Conservation (phyloP, 1,284 basidiomycete species). For the Papiliotrema terrestris region DNA sequence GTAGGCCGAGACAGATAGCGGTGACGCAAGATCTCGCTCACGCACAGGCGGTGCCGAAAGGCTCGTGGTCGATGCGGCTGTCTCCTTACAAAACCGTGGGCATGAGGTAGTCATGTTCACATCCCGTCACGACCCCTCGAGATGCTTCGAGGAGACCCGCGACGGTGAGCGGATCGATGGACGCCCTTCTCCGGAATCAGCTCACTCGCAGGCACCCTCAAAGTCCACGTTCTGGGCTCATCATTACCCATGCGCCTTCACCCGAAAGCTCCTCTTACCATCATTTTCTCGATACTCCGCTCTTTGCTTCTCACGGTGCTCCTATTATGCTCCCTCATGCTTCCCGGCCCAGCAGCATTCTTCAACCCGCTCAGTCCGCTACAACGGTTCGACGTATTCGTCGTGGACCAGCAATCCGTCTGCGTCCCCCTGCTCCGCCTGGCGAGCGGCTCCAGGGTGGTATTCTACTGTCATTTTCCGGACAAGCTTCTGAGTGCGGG, state of each 20-base stretch:
- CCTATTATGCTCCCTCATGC: slow-evolving; percentile 55
- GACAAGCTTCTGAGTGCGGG: slow-evolving; percentile 73
- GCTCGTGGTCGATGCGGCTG: slow-evolving; percentile 91
- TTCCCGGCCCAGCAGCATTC: slow-evolving; percentile 32
- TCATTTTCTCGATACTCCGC: slow-evolving; percentile 82
- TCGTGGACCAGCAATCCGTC: slow-evolving; percentile 92
- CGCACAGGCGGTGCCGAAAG: slow-evolving; percentile 84
- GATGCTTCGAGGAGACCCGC: slow-evolving; percentile 85
- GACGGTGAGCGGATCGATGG: slow-evolving; percentile 59
- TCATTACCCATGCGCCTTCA: slow-evolving; percentile 74
- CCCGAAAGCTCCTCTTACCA: slow-evolving; percentile 67
- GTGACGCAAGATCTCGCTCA: background rate
- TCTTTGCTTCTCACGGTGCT: slow-evolving; percentile 74
- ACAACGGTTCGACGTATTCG: slow-evolving; percentile 70
- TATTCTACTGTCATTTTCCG: slow-evolving; percentile 98
- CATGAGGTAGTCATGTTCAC: slow-evolving; percentile 92
- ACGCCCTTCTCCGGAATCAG: background rate
- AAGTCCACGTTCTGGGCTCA: slow-evolving; percentile 69
- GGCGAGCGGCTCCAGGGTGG: slow-evolving; percentile 67
- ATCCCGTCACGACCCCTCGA: slow-evolving; percentile 78
- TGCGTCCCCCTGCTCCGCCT: slow-evolving; percentile 78
- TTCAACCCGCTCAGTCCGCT: slow-evolving; percentile 41
- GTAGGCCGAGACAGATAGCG: slow-evolving; percentile 51
- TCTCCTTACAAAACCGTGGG: slow-evolving; percentile 77
- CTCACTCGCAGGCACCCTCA: slow-evolving; percentile 66